Evolutionary conservation across 2,329 filamentous ascomycete species (phyloP), one percentile per base, ranked within the genome.

Genomic region (Diaporthe capsici): DNA sequence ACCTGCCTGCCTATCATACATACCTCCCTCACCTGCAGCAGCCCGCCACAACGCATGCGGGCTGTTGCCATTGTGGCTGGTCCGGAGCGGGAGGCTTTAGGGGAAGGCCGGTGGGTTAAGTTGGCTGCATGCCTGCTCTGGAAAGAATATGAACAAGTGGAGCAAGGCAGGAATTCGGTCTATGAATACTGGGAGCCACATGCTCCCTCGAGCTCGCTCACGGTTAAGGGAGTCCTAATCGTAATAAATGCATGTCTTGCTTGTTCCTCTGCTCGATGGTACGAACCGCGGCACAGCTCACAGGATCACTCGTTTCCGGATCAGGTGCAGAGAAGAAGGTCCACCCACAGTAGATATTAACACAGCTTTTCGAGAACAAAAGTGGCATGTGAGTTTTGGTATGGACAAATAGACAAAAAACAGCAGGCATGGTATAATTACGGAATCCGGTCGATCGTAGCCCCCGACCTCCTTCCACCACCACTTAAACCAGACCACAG

Each of bases 361-460:
- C 44, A 51, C 44, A 53, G 63, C 22, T 37, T 68, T 22, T 22
- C 8, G 28, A 25, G 12, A 25, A 12, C 37, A 8, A 34, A 67
- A 67, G 42, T 51, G 61, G 47, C 63, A 53, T 68, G 31, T 68
- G 31, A 39, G 20, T 2, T 53, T 53, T 31, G 31, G 22, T 39
- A 68, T 51, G 44, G 31, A 51, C 63, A 53, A 51, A 37, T 68
- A 67, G 28, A 67, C 44, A 37, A 37, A n/a, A 28, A 51, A 37
- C 13, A 37, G n/a, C 63, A 37, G 63, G 44, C 22, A 68, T 51
- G 44, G 63, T 68, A 68, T 68, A 39, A 53, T 47, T 17, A 65
- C 25, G 61, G 61, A 28, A 44, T 60, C 63, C 63, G 22, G 22
- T 51, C 44, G 28, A 37, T 20, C 47, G n/a, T 31, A 31, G 3